These are phyloP conservation scores for Cercospora berteroae DNA, from an alignment of 2,329 filamentous ascomycete genomes.

Conservation along the genomic window DNA sequence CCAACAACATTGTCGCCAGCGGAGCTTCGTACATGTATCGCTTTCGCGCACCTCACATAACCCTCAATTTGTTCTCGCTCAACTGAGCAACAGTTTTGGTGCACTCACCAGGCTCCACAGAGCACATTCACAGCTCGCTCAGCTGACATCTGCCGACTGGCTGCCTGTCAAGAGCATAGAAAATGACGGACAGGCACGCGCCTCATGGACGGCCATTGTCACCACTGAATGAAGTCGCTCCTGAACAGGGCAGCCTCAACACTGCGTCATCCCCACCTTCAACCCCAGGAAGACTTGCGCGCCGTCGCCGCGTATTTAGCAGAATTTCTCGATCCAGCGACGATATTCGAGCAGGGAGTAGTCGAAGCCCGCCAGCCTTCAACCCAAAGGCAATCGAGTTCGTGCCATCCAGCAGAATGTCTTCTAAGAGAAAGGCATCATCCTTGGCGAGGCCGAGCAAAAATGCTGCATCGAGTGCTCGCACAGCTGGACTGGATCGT, in stretches of 20 bases:
- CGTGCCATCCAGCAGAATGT: constrained; percentile 23
- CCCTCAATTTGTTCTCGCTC: not conserved
- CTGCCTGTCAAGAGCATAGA: not conserved
- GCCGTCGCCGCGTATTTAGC: constrained; percentile 1
- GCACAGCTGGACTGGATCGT: not conserved
- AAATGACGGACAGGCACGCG: not conserved
- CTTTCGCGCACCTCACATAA: not conserved
- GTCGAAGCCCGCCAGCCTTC: constrained; percentile 10
- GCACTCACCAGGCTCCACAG: not conserved
- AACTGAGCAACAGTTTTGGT: not conserved
- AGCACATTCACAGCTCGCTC: not conserved
- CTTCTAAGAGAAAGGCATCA: constrained; percentile 34
- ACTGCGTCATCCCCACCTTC: not conserved
- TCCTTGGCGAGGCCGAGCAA: constrained; percentile 23
- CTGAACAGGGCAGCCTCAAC: not conserved
- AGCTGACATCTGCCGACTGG: not conserved
- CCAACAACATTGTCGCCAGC: not conserved
- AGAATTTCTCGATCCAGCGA: not conserved
- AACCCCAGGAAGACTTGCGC: not conserved
- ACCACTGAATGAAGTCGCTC: not conserved
- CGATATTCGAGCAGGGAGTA: not conserved
- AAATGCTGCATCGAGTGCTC: constrained; percentile 13
- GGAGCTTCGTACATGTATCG: not conserved
- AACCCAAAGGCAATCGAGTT: constrained; percentile 30
- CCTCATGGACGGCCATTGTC: not conserved